Evolutionary conservation across 192 early-diverging fungal species (phyloP).

Genomic region (Entomortierella lignicola): DNA sequence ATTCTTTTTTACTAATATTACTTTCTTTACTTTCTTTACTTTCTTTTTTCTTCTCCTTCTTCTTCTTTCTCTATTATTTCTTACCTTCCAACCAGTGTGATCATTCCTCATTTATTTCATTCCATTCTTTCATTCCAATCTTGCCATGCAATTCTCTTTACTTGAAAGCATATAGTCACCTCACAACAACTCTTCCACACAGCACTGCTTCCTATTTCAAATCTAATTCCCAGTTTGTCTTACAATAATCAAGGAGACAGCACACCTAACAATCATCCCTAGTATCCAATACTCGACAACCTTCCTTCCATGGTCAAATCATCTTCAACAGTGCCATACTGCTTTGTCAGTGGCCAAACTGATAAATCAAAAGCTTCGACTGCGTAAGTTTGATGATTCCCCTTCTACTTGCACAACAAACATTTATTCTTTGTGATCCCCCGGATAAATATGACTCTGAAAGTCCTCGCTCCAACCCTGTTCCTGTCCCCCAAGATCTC

Average conservation of each 20-base stretch:
- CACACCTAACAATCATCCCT: background rate
- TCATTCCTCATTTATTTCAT: background rate
- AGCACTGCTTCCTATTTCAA: background rate
- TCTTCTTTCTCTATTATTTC: background rate
- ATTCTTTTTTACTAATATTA: background rate
- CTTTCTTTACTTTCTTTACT: background rate
- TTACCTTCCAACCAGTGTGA: background rate
- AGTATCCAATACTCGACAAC: background rate
- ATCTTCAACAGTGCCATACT: constrained; percentile 29
- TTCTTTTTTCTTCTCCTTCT: constrained; percentile 1
- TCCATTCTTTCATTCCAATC: too few relatives aligned
- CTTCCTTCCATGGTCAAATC: constrained; percentile 21
- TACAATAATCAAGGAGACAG: background rate
- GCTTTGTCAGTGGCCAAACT: constrained; percentile 50
- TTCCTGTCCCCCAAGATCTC: background rate
- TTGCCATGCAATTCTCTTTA: background rate
- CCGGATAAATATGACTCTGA: constrained; percentile 14
- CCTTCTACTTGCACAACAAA: too few relatives aligned
- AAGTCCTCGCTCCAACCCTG: background rate
- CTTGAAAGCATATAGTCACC: background rate
- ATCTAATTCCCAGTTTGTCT: background rate
- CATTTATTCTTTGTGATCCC: constrained; percentile 8
- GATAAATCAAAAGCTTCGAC: constrained; percentile 10
- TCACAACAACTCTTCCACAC: background rate
- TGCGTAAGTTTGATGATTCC: constrained; percentile 43